A percentile compares a stretch with the other conserved stretches of the same genome.
Conservation (phyloP, 768 basidiomycete species). For the Boletus rubroflammeus region DNA sequence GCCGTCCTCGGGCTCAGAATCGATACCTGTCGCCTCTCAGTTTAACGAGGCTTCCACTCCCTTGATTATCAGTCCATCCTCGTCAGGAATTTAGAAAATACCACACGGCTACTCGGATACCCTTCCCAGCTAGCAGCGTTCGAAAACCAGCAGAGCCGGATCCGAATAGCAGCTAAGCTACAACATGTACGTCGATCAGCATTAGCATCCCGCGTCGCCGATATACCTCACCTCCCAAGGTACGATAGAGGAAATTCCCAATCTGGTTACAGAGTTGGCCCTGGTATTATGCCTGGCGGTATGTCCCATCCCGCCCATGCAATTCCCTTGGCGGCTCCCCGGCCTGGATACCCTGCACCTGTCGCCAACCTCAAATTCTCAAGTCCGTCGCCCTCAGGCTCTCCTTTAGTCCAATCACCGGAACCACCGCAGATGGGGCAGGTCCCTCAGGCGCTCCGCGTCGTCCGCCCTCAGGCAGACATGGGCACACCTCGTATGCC, state of each 20-base stretch:
- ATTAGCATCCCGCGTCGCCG: slow-evolving; percentile 4
- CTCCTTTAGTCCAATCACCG: slow-evolving; percentile 26
- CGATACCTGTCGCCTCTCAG: slow-evolving; percentile 18
- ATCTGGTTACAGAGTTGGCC: slow-evolving; percentile 53
- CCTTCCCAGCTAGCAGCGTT: slow-evolving; percentile 35
- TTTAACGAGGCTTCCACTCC: slow-evolving; percentile 29
- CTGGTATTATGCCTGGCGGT: slow-evolving; percentile 42
- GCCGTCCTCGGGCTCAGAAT: slow-evolving; percentile 10
- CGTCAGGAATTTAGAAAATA: neutral
- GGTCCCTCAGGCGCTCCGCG: slow-evolving; percentile 26
- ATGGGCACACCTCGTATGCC: slow-evolving; percentile 25
- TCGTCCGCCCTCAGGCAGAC: slow-evolving; percentile 18
- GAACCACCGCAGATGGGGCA: slow-evolving; percentile 28
- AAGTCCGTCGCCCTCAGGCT: slow-evolving; percentile 42
- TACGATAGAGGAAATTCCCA: slow-evolving; percentile 57
- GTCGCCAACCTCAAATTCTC: slow-evolving; percentile 61
- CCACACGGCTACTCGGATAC: slow-evolving; percentile 12
- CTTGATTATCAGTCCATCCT: slow-evolving; percentile 21
- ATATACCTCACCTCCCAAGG: slow-evolving; percentile 33
- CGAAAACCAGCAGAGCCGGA: slow-evolving; percentile 45
- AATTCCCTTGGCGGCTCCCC: slow-evolving; percentile 60
- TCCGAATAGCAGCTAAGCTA: slow-evolving; percentile 51
- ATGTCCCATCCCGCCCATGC: slow-evolving; percentile 28
- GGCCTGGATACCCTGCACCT: slow-evolving; percentile 71
- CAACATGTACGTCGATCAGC: slow-evolving; percentile 53